A percentile compares a stretch with the other conserved stretches of the same genome.
Evolutionary conservation across 179 eudicot species (phyloP).

Genomic region (Silene vulgaris): DNA sequence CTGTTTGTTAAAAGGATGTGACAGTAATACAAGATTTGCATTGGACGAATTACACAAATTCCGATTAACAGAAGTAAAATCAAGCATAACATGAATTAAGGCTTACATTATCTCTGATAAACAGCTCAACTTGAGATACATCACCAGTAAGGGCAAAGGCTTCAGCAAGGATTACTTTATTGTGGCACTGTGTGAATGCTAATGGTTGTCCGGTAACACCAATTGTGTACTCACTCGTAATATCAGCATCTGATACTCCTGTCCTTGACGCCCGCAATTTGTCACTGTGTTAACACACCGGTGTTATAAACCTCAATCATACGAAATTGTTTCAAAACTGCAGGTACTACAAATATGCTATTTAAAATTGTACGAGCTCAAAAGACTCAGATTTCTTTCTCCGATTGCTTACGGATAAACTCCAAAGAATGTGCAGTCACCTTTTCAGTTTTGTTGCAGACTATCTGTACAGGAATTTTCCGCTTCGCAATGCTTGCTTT

Average conservation of each 20-base stretch:
- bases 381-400: conserved; percentile 75
- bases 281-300: conserved; percentile 40
- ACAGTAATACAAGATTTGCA: not conserved
- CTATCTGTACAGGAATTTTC: conserved; percentile 26
- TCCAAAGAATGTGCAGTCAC: conserved; percentile 91
- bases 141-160: conserved; percentile 76
- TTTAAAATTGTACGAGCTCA: not conserved
- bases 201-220: conserved; percentile 72
- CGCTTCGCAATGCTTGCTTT: conserved; percentile 66
- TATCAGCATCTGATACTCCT: conserved; percentile 62
- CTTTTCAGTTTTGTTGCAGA: conserved; percentile 92
- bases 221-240: conserved; percentile 58
- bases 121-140: conserved; percentile 62
- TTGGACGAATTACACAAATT: conserved; percentile 17
- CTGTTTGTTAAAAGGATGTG: not conserved
- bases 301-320: not conserved
- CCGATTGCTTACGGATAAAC: conserved; percentile 85
- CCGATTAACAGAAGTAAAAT: conserved; percentile 2
- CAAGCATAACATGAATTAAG: conserved; percentile 20
- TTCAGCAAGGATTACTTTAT: conserved; percentile 66
- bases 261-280: conserved; percentile 77
- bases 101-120: conserved; percentile 61
- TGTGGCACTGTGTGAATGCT: conserved; percentile 68
- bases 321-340: not conserved
- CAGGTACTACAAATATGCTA: conserved; percentile 20